Conservation (phyloP, 2,329 filamentous ascomycete species). For the Pseudogymnoascus sp. region DNA sequence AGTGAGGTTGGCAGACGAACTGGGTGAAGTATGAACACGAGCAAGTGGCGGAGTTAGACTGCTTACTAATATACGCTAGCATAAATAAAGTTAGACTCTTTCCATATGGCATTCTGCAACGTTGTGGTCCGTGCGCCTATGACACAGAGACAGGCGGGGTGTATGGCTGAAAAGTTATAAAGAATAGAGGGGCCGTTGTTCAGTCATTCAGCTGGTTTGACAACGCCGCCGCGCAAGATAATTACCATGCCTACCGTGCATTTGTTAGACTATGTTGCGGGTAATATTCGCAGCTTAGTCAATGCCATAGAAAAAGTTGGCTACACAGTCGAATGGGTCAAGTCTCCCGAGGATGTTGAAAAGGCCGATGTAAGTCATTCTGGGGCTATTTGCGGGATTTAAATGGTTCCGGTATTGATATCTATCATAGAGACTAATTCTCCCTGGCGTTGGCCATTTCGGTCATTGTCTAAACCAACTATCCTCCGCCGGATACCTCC, state of each 20-base stretch:
- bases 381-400: not conserved
- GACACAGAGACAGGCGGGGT: not conserved
- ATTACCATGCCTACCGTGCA: slow-evolving; percentile 65
- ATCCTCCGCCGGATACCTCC: slow-evolving; percentile 69
- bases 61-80: not conserved
- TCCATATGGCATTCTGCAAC: not conserved
- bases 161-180: slow-evolving; percentile 7
- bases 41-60: not conserved
- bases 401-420: slow-evolving; percentile 8
- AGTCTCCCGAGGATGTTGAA: slow-evolving; percentile 70
- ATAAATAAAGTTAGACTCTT: not conserved
- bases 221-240: not conserved
- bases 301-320: slow-evolving; percentile 97
- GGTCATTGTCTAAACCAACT: slow-evolving; percentile 90
- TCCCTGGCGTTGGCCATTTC: slow-evolving; percentile 95
- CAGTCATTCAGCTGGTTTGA: not conserved
- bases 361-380: slow-evolving; percentile 63
- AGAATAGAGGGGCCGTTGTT: slow-evolving; percentile 2
- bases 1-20: not conserved
- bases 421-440: slow-evolving; percentile 67
- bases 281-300: slow-evolving; percentile 89
- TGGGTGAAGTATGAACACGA: slow-evolving; percentile 1
- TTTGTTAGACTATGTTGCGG: slow-evolving; percentile 82
- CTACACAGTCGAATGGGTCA: slow-evolving; percentile 88
- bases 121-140: not conserved